Evolutionary conservation across 2,329 filamentous ascomycete genomes (phyloP).

Genomic region (Aspergillus ochraceus): DNA sequence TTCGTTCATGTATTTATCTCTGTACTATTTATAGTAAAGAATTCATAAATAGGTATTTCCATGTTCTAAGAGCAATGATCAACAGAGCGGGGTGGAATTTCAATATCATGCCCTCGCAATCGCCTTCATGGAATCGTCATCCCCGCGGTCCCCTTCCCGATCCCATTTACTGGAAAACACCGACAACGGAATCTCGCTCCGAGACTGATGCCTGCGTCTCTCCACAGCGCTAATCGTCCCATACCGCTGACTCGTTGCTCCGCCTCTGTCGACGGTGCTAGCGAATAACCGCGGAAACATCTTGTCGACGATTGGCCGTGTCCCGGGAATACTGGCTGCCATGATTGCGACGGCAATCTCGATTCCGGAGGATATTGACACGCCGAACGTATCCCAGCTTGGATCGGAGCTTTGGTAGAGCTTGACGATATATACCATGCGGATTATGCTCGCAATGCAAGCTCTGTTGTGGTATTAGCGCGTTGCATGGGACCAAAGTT

Average conservation of each 20-base stretch:
- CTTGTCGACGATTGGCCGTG: not conserved
- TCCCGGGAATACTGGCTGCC: conserved; percentile 2
- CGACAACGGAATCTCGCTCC: not conserved
- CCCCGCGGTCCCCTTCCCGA: not conserved
- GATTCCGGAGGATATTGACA: conserved; percentile 11
- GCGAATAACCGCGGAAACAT: not conserved
- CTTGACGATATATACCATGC: conserved; percentile 13
- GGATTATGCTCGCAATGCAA: conserved; percentile 11
- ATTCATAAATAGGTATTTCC: too few species aligned
- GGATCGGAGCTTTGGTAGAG: conserved; percentile 12
- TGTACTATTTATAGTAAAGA: too few species aligned
- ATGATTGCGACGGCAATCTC: conserved; percentile 6
- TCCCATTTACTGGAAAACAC: not conserved
- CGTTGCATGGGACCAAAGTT: not conserved
- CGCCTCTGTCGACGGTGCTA: too few species aligned
- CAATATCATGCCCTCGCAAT: not conserved
- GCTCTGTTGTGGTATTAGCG: conserved; percentile 6
- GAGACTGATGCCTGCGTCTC: too few species aligned
- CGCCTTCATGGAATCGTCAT: not conserved
- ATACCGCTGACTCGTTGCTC: too few species aligned
- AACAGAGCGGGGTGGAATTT: too few species aligned
- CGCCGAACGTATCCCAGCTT: conserved; percentile 10
- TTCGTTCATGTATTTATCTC: too few species aligned
- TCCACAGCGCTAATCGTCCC: too few species aligned
- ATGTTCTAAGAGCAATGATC: too few species aligned